A percentile compares a stretch with the other conserved stretches of the same genome.
Evolutionary conservation across 1,284 basidiomycete species (phyloP).

Genomic region (Cutaneotrichosporon sp.): DNA sequence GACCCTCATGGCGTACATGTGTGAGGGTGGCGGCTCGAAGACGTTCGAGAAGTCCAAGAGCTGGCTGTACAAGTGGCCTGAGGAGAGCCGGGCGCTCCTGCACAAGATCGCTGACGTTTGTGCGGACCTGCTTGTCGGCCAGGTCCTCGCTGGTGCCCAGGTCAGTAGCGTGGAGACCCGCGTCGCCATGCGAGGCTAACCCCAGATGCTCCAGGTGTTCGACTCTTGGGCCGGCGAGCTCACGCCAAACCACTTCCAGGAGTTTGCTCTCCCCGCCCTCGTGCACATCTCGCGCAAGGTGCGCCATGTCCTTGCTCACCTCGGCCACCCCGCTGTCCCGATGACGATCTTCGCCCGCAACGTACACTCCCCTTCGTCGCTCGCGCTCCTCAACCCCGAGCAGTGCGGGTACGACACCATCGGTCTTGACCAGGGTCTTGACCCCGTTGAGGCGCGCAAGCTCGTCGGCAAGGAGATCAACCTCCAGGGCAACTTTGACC

Average conservation of each 20-base stretch:
- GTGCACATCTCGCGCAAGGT: slow-evolving; percentile 55
- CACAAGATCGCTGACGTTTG: slow-evolving; percentile 74
- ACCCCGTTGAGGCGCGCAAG: slow-evolving; percentile 63
- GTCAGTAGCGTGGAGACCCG: too few species aligned
- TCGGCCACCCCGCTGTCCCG: slow-evolving; percentile 60
- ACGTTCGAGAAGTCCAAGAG: slow-evolving; percentile 82
- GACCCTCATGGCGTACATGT: slow-evolving; percentile 96
- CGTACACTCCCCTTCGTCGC: slow-evolving; percentile 58
- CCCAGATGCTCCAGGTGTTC: slow-evolving; percentile 85
- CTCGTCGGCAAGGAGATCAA: slow-evolving; percentile 56
- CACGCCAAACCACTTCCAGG: slow-evolving; percentile 72
- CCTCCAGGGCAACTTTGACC: slow-evolving; percentile 94
- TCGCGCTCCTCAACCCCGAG: slow-evolving; percentile 38
- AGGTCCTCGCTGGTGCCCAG: slow-evolving; percentile 78
- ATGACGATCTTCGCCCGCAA: slow-evolving; percentile 92
- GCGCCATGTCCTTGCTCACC: slow-evolving; percentile 56
- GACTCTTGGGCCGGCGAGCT: slow-evolving; percentile 92
- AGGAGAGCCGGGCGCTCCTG: slow-evolving; percentile 71
- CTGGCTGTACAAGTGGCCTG: slow-evolving; percentile 85
- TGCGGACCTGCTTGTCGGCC: slow-evolving; percentile 79
- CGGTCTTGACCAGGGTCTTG: slow-evolving; percentile 82
- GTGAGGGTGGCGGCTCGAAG: slow-evolving; percentile 86
- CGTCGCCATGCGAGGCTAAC: neutral
- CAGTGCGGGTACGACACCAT: slow-evolving; percentile 74
- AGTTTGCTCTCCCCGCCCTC: slow-evolving; percentile 53